A percentile compares a stretch with the other conserved stretches of the same genome.
These are phyloP conservation scores for Hemileia vastatrix DNA, from an alignment of 1,284 basidiomycete genomes.

Conservation along the genomic window DNA sequence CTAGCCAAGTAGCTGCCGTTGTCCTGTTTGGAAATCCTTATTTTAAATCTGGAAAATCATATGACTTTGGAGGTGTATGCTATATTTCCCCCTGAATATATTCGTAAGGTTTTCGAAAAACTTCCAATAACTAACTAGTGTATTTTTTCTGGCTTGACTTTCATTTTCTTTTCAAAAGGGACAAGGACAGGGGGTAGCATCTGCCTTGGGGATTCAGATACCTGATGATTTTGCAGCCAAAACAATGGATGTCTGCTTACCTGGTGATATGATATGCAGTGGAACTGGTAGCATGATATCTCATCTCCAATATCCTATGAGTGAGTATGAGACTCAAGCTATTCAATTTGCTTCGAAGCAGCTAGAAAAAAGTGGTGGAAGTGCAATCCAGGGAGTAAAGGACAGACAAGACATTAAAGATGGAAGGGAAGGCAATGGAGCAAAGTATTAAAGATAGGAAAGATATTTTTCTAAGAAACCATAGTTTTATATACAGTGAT, in stretches of 20 bases:
- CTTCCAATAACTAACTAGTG: no score
- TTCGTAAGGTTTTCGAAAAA: no score
- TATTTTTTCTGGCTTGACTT: neutral
- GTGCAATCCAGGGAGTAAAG: no score
- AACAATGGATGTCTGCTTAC: constrained; percentile 8
- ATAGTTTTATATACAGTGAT: no score
- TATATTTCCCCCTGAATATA: no score
- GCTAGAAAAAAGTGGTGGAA: no score
- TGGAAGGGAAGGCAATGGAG: no score
- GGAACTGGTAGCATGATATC: neutral
- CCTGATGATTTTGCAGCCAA: neutral
- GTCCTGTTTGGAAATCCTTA: constrained; percentile 18
- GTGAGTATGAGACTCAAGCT: neutral
- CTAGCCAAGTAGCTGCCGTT: neutral
- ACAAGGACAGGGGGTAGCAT: neutral
- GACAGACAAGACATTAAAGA: no score
- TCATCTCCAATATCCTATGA: neutral
- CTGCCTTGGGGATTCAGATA: neutral
- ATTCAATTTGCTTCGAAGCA: neutral
- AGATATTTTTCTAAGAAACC: no score
- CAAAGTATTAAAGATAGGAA: no score
- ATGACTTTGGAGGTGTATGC: no score
- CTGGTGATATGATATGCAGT: constrained; percentile 11
- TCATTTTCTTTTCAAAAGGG: neutral
- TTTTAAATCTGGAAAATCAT: constrained; percentile 1